Conservation (phyloP, 2,329 filamentous ascomycete genomes). For the Colletotrichum lini region DNA sequence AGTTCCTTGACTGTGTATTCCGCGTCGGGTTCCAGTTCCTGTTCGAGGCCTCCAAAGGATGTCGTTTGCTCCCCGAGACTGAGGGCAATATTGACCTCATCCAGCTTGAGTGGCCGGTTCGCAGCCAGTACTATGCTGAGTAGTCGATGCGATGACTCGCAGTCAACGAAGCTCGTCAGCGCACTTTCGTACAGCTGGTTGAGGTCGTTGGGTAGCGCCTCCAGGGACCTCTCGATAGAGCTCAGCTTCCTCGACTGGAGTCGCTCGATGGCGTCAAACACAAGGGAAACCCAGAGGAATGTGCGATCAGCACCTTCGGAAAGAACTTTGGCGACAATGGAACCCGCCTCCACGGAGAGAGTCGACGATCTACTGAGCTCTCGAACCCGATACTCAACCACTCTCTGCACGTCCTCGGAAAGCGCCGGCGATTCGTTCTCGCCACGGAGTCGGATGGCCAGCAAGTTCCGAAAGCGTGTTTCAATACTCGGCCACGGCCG, state of each 20-base stretch:
- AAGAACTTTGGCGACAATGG: not conserved
- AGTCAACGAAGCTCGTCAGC: not conserved
- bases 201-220: not conserved
- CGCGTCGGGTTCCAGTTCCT: slow-evolving; percentile 17
- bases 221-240: not conserved
- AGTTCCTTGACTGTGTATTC: slow-evolving; percentile 32
- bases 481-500: slow-evolving; percentile 34
- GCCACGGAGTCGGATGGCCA: slow-evolving; percentile 17
- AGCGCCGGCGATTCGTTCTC: slow-evolving; percentile 29
- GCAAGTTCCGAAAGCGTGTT: not conserved
- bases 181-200: slow-evolving; percentile 32
- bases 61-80: not conserved
- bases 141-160: not conserved
- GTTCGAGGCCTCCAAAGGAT: not conserved
- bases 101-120: not conserved
- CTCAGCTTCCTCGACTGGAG: slow-evolving; percentile 28
- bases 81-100: slow-evolving; percentile 29
- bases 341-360: not conserved
- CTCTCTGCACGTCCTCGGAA: not conserved
- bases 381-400: slow-evolving; percentile 13
- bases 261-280: slow-evolving; percentile 16
- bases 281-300: slow-evolving; percentile 25
- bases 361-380: not conserved
- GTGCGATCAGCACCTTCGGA: slow-evolving; percentile 13
- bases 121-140: slow-evolving; percentile 24